Conservation (phyloP, 768 basidiomycete species). For the Mycena maculata region DNA sequence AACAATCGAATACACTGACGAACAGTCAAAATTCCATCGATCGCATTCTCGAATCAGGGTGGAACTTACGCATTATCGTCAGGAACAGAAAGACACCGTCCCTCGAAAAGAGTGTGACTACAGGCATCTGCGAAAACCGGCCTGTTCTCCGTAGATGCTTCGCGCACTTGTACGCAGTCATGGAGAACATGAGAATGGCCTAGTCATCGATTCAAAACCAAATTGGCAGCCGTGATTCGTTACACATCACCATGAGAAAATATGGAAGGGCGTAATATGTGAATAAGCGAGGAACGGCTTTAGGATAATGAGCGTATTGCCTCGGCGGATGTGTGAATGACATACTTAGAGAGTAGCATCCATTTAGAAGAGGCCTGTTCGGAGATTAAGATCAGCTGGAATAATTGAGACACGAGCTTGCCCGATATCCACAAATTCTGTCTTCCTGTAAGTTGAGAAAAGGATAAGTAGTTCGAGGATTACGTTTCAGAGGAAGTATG, state of each 20-base stretch:
- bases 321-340: neutral
- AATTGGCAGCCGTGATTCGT: no score
- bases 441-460: neutral
- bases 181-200: neutral
- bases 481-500: neutral
- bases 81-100: slow-evolving; percentile 8
- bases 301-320: neutral
- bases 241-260: neutral
- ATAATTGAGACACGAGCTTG: neutral
- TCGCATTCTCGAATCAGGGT: no score
- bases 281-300: neutral
- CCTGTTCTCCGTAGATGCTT: neutral
- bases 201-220: no score
- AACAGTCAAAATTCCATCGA: neutral
- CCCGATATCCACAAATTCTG: slow-evolving; percentile 5
- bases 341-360: slow-evolving; percentile 1
- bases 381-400: neutral
- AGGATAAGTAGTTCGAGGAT: neutral
- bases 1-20: neutral
- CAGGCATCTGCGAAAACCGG: neutral
- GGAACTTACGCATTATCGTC: neutral
- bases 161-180: slow-evolving; percentile 6
- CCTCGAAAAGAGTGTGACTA: neutral
- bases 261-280: slow-evolving; percentile 8
- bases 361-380: neutral